Conservation (phyloP, 306 rosid species). For the Corylus americana region DNA sequence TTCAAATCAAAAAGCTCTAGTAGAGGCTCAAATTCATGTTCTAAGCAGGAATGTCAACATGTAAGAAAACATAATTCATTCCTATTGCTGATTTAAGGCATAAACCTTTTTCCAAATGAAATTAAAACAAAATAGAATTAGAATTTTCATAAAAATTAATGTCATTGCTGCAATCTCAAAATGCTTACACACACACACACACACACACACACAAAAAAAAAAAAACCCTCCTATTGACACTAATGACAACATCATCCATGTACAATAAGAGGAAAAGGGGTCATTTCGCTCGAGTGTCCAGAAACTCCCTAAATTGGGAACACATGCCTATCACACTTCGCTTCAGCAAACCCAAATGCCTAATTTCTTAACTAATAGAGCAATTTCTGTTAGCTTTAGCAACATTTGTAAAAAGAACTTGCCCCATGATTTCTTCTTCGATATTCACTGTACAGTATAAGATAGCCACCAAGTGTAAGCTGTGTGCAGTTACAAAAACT, state of each 20-base stretch:
- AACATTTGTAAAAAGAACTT: neutral
- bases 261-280: no score
- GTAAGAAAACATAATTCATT: neutral
- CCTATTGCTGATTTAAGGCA: neutral
- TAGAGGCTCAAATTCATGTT: constrained; percentile 1
- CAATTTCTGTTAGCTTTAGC: neutral
- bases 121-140: neutral
- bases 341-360: no score
- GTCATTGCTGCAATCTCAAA: no score
- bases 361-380: neutral
- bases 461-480: neutral
- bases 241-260: no score
- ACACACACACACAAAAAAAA: no score
- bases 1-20: constrained; percentile 1
- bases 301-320: no score
- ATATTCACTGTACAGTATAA: neutral
- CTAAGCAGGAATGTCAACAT: constrained; percentile 16
- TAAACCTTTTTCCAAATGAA: constrained; percentile 9
- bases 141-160: no score
- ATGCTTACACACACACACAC: no score
- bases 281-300: no score
- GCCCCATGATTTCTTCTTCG: neutral
- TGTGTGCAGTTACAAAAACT: neutral
- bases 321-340: no score
- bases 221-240: no score